A percentile compares a stretch with the other conserved stretches of the same genome.
These are phyloP conservation scores for Aspergillus sp. DNA, from an alignment of 2,329 filamentous ascomycete species.

Conservation along the genomic window DNA sequence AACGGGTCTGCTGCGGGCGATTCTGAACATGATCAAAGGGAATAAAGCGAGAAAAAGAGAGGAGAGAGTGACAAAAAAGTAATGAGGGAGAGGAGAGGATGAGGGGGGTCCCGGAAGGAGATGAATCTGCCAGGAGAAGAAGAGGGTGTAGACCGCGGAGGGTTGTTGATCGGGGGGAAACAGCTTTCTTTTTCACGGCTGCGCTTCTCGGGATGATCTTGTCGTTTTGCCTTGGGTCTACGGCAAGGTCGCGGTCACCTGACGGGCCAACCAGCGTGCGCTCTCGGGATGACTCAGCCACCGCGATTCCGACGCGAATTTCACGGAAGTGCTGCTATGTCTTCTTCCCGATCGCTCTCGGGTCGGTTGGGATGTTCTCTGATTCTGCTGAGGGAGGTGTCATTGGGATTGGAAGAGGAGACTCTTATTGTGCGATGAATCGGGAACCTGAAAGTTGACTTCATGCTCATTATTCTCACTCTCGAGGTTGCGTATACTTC, in stretches of 20 bases:
- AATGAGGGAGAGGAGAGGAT: conserved; percentile 9
- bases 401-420: no score
- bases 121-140: conserved; percentile 9
- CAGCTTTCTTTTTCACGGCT: conserved; percentile 37
- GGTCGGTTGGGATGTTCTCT: no score
- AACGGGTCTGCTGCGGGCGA: conserved; percentile 73
- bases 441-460: not conserved
- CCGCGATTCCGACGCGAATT: conserved; percentile 30
- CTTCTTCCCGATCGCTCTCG: not conserved
- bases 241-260: conserved; percentile 26
- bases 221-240: conserved; percentile 20
- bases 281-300: conserved; percentile 28
- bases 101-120: conserved; percentile 12
- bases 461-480: not conserved
- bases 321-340: conserved; percentile 22
- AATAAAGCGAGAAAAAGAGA: conserved; percentile 18
- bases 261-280: conserved; percentile 28
- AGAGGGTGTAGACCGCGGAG: conserved; percentile 10
- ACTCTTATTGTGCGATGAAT: not conserved
- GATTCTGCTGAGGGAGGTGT: no score
- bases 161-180: conserved; percentile 23
- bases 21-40: conserved; percentile 73
- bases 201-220: conserved; percentile 29
- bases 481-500: not conserved
- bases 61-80: conserved; percentile 15